Base-by-base conservation (phyloP, 768 basidiomycete species). In the Russula sp. region DNA sequence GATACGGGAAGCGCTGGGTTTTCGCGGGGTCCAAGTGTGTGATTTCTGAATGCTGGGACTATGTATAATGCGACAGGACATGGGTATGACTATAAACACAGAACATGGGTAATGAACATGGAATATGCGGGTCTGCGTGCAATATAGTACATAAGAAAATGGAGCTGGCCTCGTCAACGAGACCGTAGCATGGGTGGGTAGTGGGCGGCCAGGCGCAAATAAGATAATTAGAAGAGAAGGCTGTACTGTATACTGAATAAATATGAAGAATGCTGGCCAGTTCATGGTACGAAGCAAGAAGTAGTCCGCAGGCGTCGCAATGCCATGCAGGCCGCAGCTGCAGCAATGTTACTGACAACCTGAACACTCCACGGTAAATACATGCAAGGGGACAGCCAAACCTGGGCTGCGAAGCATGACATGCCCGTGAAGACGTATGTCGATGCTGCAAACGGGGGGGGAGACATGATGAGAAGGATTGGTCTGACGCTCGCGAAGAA, bases 1-100 rank as follows among this genome's bases (percentile, higher is more conserved):
- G 20, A 44, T 22, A 32, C 6, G 37, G n/a, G 51, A 39, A 53
- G 9, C 62, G 62, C 62, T 63, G 62, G 47, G 57, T 63, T 48
- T 63, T 42, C 57, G 51, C 62, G 50, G 51, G 44, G 35, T 10
- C 31, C n/a, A 39, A 32, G 31, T 35, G 27, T 27, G 54, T 59
- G 37, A 37, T 34, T 35, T 53, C 9, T 34, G 16, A 9, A 6
- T 45, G 42, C 13, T 6, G 11, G 34, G 58, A 22, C 44, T 56
- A 48, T 48, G 20, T 4, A 55, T 18, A 16, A 58, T 49, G 8
- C 18, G 27, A 32, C 37, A 8, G 3, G 55, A 48, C 56, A 45
- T 18, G 34, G 27, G 13, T 48, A 53, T 60, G 31, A 16, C 1
- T 40, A 40, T 14, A 6, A 40, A 40, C 9, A 11, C 22, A 22